Conservation (phyloP, 2,329 filamentous ascomycete genomes). For the Cercospora canescens region DNA sequence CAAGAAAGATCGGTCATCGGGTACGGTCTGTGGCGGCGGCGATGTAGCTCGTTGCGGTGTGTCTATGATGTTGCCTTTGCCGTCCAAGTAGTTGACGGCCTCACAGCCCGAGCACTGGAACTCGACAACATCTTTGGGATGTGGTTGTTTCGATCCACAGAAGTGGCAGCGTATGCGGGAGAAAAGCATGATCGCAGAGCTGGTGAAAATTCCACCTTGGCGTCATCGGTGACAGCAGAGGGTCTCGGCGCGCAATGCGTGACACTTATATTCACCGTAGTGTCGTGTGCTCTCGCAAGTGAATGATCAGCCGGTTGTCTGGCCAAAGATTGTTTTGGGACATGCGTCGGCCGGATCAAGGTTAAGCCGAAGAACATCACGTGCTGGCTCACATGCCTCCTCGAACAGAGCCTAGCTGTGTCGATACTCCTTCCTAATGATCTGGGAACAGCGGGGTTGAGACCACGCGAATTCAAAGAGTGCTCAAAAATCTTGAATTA, state of each 20-base stretch:
- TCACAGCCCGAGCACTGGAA: slow-evolving; percentile 80
- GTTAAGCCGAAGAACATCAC: neutral
- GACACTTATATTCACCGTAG: neutral
- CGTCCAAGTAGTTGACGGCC: slow-evolving; percentile 84
- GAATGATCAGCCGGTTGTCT: slow-evolving; percentile 2
- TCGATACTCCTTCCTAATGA: no score
- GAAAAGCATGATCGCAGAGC: slow-evolving; percentile 19
- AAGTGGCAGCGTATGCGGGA: slow-evolving; percentile 67
- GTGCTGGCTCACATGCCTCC: neutral
- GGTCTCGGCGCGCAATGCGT: neutral
- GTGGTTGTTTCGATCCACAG: slow-evolving; percentile 69
- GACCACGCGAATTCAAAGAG: neutral
- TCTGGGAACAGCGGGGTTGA: neutral
- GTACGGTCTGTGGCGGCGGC: slow-evolving; percentile 8
- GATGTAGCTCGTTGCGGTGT: slow-evolving; percentile 62
- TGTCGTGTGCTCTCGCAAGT: neutral
- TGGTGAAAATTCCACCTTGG: neutral
- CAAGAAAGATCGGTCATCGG: slow-evolving; percentile 4
- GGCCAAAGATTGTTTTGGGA: slow-evolving; percentile 3
- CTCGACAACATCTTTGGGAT: slow-evolving; percentile 60
- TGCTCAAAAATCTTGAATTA: neutral
- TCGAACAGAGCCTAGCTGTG: no score
- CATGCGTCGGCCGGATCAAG: neutral
- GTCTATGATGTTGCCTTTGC: slow-evolving; percentile 89
- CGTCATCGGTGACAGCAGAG: neutral